Evolutionary conservation across 441 rosid genomes (phyloP), one percentile per base, ranked within the genome.

Genomic region (Croton laevigatus): DNA sequence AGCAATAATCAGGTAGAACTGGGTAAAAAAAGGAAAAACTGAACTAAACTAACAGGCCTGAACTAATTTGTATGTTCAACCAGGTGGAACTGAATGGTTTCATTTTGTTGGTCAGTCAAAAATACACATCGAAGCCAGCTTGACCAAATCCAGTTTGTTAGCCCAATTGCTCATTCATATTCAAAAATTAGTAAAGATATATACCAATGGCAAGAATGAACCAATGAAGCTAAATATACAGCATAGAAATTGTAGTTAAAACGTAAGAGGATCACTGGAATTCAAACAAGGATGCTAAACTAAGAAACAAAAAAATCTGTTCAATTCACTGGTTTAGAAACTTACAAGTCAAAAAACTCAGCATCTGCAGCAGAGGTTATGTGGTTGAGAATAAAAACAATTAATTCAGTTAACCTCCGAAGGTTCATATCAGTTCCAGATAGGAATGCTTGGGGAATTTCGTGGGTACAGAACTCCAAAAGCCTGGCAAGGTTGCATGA

Each of bases 331-430:
- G 14, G 65, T 59, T 27, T 11, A 65, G 72, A 57, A 76, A 80
- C 97, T 91, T 84, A 96, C 97, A 93, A 75, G 73, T 93, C 94
- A 80, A 93, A 92, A 82, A 94, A 93, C 75, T 96, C 97, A 22
- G 91, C 86, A 82, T 93, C 97, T 46, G 87, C 91, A 13, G 94
- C 85, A 46, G 97, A 90, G 61, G 97, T 89, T 75, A 89, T 80
- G 71, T 96, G 89, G 81, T 83, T 93, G 76, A 96, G 86, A 81
- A 94, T 88, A 73, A 96, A 93, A 27, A 93, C 84, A 46, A 91
- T 80, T 79, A 93, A 75, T 78, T 96, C 99, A 53, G 96, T 88
- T 66, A 96, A 85, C 83, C 98, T 90, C 59, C 89, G 91, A 48
- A 96, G 97, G 80, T 96, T 96, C 62, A 93, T 96, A 76, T 89